phyloP scores from a whole-genome alignment of 306 rosid species.

The Inga leiocalycina region DNA sequence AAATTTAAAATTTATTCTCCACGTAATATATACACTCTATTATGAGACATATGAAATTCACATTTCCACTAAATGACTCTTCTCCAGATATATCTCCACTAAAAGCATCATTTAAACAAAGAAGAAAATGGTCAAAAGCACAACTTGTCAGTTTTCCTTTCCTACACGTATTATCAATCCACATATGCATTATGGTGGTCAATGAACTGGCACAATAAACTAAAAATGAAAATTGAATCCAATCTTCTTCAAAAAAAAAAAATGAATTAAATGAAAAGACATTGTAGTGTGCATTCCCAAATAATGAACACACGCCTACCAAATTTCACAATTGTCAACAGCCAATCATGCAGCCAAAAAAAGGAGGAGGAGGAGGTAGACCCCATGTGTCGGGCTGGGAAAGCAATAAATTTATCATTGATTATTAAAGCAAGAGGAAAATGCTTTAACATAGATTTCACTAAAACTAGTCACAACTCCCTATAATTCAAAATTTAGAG shows the following conservation, averaged over 20 bases:
- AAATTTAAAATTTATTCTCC: background rate
- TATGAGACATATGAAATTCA: conserved; percentile 18
- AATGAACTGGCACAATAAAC: background rate
- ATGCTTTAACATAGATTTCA: background rate
- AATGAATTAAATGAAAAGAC: background rate
- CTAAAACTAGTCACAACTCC: background rate
- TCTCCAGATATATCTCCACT: background rate
- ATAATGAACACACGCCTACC: background rate
- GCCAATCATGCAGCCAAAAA: background rate
- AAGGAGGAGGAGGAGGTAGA: background rate
- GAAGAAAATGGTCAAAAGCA: conserved; percentile 6
- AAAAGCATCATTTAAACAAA: conserved; percentile 21
- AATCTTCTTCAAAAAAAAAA: background rate
- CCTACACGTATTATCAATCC: background rate
- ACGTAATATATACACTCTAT: background rate
- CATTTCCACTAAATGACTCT: background rate
- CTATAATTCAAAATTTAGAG: background rate
- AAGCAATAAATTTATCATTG: background rate
- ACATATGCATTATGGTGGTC: background rate
- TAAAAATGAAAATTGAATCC: conserved; percentile 1
- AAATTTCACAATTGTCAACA: background rate
- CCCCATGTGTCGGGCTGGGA: background rate
- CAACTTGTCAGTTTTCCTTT: background rate
- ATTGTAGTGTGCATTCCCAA: background rate
- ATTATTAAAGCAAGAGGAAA: background rate